phyloP scores from a whole-genome alignment of 345 rosid genomes.

The Syzygium oleosum region DNA sequence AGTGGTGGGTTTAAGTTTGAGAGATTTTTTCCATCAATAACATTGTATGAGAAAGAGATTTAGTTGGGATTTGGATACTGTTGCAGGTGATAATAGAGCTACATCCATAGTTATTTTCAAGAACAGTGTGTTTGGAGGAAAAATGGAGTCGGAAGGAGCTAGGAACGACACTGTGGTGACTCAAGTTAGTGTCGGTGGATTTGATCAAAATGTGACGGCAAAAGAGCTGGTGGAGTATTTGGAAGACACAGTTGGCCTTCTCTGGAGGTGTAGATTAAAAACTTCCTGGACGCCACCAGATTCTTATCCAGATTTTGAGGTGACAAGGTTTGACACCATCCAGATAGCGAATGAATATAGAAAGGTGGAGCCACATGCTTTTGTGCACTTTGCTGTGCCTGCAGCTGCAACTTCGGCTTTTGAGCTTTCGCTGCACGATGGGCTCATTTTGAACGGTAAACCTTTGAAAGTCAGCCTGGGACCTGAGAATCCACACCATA shows the following conservation, averaged over 20 bases:
- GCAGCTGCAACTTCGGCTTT: conserved; percentile 29
- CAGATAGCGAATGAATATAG: conserved; percentile 22
- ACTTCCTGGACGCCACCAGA: conserved; percentile 89
- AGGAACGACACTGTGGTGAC: conserved; percentile 47
- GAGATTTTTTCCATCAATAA: neutral
- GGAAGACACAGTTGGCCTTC: conserved; percentile 36
- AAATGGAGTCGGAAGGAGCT: conserved; percentile 30
- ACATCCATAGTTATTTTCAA: neutral
- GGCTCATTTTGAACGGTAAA: conserved; percentile 31
- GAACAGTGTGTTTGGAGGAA: neutral
- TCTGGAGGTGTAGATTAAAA: conserved; percentile 82
- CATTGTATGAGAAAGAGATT: neutral
- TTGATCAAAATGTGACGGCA: conserved; percentile 40
- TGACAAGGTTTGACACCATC: conserved; percentile 7
- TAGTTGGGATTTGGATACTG: neutral
- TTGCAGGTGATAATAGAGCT: neutral
- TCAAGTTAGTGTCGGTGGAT: conserved; percentile 80
- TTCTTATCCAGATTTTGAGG: conserved; percentile 58
- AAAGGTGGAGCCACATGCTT: conserved; percentile 82
- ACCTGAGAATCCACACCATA: conserved; percentile 50
- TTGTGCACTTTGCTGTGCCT: conserved; percentile 69
- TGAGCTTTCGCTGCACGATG: conserved; percentile 39
- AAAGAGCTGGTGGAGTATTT: conserved; percentile 47
- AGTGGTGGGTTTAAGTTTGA: neutral
- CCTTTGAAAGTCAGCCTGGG: conserved; percentile 67